Conservation (phyloP, 805 yeast species). For the Yarrowia osloensis region DNA sequence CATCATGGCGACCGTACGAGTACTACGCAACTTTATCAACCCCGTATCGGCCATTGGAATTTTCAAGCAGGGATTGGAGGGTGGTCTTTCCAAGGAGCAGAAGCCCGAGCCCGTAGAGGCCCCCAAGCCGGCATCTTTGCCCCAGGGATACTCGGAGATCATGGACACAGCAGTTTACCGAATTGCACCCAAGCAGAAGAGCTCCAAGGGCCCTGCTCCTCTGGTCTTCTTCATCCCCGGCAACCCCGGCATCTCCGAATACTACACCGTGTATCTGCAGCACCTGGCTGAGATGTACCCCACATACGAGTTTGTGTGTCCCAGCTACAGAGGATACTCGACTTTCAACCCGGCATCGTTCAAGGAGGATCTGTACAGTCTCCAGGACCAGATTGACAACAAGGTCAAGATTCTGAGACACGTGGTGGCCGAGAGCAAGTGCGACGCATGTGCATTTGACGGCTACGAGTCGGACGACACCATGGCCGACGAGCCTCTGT, state of each 20-base stretch:
- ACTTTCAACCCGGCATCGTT: constrained; percentile 31
- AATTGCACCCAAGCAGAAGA: constrained; percentile 9
- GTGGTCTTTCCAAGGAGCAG: constrained; percentile 8
- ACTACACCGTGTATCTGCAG: constrained; percentile 57
- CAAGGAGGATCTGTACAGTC: constrained; percentile 31
- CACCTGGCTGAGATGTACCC: constrained; percentile 49
- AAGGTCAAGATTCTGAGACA: constrained; percentile 54
- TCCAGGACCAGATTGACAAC: constrained; percentile 62
- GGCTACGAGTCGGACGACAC: constrained; percentile 25
- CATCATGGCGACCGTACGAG: constrained; percentile 25
- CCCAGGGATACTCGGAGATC: constrained; percentile 23
- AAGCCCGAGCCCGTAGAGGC: constrained; percentile 1
- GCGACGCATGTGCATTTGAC: not conserved
- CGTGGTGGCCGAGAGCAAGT: constrained; percentile 33
- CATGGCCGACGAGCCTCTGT: not conserved
- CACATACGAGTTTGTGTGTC: constrained; percentile 54
- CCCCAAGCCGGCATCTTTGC: not conserved
- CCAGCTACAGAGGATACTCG: constrained; percentile 67
- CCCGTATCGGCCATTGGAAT: constrained; percentile 16
- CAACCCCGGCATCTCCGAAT: constrained; percentile 72
- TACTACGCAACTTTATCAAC: constrained; percentile 23
- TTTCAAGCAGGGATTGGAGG: constrained; percentile 19
- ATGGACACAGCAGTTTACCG: constrained; percentile 17
- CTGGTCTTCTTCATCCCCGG: constrained; percentile 69
- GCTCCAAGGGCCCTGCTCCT: constrained; percentile 36